Conservation (phyloP, 1,284 basidiomycete genomes). For the Chalciporus sp. region DNA sequence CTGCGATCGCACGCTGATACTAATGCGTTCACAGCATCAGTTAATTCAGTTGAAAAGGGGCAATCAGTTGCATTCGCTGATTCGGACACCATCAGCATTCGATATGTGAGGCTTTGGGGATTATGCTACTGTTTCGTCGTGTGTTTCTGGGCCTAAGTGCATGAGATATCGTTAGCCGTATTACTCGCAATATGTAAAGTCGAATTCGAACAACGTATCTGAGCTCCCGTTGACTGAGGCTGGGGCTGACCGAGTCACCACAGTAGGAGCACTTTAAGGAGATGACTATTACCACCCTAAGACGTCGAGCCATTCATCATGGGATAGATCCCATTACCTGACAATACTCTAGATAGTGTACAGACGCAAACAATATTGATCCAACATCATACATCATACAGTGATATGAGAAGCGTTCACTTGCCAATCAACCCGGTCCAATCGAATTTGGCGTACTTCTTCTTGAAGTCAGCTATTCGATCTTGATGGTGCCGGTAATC, state of each 20-base stretch:
- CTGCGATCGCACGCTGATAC: no score
- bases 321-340: not conserved
- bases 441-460: constrained; percentile 71
- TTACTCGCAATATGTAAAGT: no score
- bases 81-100: no score
- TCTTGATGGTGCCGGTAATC: constrained; percentile 74
- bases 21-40: no score
- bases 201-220: no score
- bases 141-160: no score
- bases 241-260: not conserved
- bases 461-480: constrained; percentile 67
- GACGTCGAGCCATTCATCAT: not conserved
- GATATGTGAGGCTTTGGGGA: no score
- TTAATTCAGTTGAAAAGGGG: no score
- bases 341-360: not conserved
- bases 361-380: not conserved
- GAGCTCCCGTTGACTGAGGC: not conserved
- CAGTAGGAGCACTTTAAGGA: not conserved
- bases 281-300: not conserved
- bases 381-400: not conserved
- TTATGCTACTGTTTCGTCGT: no score
- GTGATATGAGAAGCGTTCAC: constrained; percentile 9
- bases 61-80: no score
- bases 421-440: constrained; percentile 75
- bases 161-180: no score